Conservation (phyloP, 192 early-diverging fungal species). For the Dimargaris cristalligena region DNA sequence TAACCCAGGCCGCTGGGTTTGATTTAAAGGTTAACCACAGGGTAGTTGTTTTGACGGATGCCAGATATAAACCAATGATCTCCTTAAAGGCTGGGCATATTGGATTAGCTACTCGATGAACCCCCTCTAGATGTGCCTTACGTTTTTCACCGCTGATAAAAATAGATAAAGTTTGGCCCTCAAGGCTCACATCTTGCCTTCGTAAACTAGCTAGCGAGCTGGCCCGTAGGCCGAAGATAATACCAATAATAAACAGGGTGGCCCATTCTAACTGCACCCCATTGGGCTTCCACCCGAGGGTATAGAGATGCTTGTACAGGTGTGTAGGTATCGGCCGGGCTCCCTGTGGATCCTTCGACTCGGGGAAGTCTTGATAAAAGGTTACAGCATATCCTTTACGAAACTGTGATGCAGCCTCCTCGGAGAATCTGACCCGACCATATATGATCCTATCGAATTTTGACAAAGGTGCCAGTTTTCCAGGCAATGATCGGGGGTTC, state of each 20-base stretch:
- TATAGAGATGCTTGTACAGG: background rate
- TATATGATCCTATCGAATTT: background rate
- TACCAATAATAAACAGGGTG: background rate
- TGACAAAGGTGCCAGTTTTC: background rate
- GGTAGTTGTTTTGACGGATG: background rate
- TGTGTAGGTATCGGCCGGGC: background rate
- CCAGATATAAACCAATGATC: background rate
- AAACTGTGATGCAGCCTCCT: background rate
- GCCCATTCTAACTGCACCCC: background rate
- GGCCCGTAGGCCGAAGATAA: background rate
- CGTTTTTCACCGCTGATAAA: background rate
- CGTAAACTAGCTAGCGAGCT: background rate
- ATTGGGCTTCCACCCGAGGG: background rate
- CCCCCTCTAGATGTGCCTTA: background rate
- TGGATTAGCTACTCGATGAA: background rate
- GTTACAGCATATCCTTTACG: slow-evolving; percentile 4
- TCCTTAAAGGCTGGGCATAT: background rate
- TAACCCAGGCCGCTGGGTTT: background rate
- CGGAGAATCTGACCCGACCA: background rate
- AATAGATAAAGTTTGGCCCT: background rate
- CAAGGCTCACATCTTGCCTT: background rate
- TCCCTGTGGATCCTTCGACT: background rate
- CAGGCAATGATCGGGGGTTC: background rate
- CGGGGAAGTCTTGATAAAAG: background rate
- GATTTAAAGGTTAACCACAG: background rate